These are phyloP conservation scores for Arthroderma uncinatum DNA, from an alignment of 2,329 filamentous ascomycete genomes.

Conservation along the genomic window DNA sequence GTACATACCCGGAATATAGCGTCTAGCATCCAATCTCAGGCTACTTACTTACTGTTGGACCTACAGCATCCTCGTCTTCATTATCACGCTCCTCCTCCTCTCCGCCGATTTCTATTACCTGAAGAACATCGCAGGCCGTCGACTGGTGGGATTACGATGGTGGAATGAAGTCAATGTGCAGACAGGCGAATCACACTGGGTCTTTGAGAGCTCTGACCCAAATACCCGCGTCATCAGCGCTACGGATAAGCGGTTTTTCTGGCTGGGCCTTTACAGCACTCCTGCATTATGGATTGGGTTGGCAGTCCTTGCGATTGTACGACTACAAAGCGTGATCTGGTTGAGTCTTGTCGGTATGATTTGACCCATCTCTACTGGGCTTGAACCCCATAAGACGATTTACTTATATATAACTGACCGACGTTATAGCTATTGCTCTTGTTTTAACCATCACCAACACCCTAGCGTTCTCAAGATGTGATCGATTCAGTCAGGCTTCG, in stretches of 20 bases:
- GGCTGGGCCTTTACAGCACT: conserved; percentile 39
- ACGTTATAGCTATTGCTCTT: conserved; percentile 36
- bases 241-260: conserved; percentile 43
- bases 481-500: conserved; percentile 47
- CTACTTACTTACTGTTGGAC: background rate
- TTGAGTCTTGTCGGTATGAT: conserved; percentile 41
- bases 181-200: conserved; percentile 41
- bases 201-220: conserved; percentile 40
- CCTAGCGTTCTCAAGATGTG: conserved; percentile 41
- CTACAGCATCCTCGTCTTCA: conserved; percentile 39
- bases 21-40: conserved; percentile 3
- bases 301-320: conserved; percentile 38
- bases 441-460: conserved; percentile 43
- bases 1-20: conserved; percentile 12
- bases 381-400: no score
- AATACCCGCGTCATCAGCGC: conserved; percentile 34
- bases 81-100: conserved; percentile 41
- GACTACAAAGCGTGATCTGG: conserved; percentile 39
- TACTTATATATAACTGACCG: background rate
- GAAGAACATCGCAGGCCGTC: conserved; percentile 43
- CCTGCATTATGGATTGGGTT: conserved; percentile 40
- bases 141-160: conserved; percentile 41
- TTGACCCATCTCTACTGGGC: background rate
- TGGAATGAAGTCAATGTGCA: conserved; percentile 43
- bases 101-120: conserved; percentile 44